Base-by-base conservation (phyloP, 176 grass and related monocot genomes). In the Puya raimondii region DNA sequence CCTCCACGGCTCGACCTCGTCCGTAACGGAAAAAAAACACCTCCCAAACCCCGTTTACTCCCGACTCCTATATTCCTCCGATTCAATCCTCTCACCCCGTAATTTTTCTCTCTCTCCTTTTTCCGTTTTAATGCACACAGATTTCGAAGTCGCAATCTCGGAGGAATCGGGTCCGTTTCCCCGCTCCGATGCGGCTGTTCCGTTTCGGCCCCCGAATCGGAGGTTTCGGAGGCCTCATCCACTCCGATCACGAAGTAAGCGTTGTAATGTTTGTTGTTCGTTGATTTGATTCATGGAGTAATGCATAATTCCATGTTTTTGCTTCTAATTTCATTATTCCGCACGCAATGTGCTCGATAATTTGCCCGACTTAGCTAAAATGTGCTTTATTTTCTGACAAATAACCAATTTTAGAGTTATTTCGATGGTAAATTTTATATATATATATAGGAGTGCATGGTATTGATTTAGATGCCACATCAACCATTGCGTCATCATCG, bases 131-230 rank as follows among this genome's bases (percentile, higher is more conserved):
- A 42, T 42, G 6, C 33, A 7, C 49, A 5, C 67, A 85, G 82
- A 11, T 11, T 47, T 29, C 29, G 21, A 12, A 51, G 72, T 66
- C 78, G 51, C 22, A 66, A 63, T 58, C 47, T 56, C 14, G 26
- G 17, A 51, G 72, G 72, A 79, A 49, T 51, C 7, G 23, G 9
- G 12, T 13, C 58, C 26, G 42, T 23, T 33, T 5, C 67, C 6
- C 57, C 67, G 49, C 61, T 72, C 50, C 57, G 82, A 50, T 80
- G 82, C 72, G 58, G 68, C 23, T 85, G 77, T 53, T 80, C 77
- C 33, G 56, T 66, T 65, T 85, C 76, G 12, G 72, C 57, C 14
- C 74, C 77, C 5, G 67, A 63, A 12, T 47, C 82, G 23, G 67
- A 80, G 66, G 67, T 23, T 14, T 74, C 72, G 0, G 67, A 65